phyloP scores from a whole-genome alignment of 306 rosid species.

The Trifolium dubium region DNA sequence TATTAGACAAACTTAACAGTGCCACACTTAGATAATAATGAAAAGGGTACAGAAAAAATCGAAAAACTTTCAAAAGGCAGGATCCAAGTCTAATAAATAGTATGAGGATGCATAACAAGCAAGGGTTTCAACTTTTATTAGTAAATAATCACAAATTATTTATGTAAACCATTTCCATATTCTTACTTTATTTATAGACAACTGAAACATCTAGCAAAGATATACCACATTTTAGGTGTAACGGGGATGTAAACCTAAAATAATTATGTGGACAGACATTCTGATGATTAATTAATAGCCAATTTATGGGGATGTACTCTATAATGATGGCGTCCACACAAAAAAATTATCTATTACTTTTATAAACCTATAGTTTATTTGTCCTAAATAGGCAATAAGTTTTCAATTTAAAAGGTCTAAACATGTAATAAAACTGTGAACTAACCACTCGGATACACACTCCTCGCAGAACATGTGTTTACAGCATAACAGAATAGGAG shows the following conservation, averaged over 20 bases:
- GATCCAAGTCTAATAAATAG: slow-evolving; percentile 19
- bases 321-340: slow-evolving; percentile 1
- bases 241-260: neutral
- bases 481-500: slow-evolving; percentile 81
- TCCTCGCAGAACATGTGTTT: slow-evolving; percentile 96
- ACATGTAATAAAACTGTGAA: slow-evolving; percentile 36
- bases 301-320: slow-evolving; percentile 3
- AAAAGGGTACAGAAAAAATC: slow-evolving; percentile 24
- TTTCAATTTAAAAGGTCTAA: slow-evolving; percentile 26
- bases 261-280: slow-evolving; percentile 6
- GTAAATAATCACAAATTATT: neutral
- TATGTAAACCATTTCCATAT: neutral
- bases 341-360: slow-evolving; percentile 3
- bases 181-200: slow-evolving; percentile 21
- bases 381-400: slow-evolving; percentile 13
- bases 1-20: slow-evolving; percentile 3
- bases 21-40: neutral
- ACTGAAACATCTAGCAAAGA: neutral
- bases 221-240: neutral
- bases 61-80: slow-evolving; percentile 4
- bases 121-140: slow-evolving; percentile 9
- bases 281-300: slow-evolving; percentile 4
- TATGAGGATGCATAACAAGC: slow-evolving; percentile 11
- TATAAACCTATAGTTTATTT: slow-evolving; percentile 22
- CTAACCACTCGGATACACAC: slow-evolving; percentile 95